Conservation (phyloP, 805 yeast genomes). For the Cyberlindnera americana region DNA sequence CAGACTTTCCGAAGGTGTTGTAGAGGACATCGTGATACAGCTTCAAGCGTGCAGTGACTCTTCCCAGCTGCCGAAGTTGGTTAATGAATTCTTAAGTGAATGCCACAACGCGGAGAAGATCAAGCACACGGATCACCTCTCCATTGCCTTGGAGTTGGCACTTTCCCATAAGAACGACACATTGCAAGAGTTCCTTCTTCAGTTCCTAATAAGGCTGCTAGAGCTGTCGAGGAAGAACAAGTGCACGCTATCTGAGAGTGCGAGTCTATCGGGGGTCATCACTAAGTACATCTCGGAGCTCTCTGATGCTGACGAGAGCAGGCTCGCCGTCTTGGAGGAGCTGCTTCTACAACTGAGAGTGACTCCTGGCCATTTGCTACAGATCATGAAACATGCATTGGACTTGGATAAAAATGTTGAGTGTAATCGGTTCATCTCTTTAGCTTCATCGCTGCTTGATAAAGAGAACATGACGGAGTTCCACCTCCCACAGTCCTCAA, state of each 20-base stretch:
- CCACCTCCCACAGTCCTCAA: slow-evolving; percentile 29
- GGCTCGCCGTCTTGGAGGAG: neutral
- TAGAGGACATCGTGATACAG: neutral
- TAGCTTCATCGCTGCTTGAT: slow-evolving; percentile 13
- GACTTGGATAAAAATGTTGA: neutral
- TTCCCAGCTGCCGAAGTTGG: neutral
- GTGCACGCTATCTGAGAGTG: slow-evolving; percentile 1
- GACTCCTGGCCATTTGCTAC: slow-evolving; percentile 10
- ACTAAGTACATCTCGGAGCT: neutral
- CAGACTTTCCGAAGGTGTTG: neutral
- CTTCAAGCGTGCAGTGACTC: neutral
- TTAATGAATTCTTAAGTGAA: slow-evolving; percentile 1
- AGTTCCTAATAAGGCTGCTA: neutral
- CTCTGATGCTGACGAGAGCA: neutral
- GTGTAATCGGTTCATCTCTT: slow-evolving; percentile 2
- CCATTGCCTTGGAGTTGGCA: slow-evolving; percentile 1
- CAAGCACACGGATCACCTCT: neutral
- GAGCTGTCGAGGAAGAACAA: slow-evolving; percentile 1
- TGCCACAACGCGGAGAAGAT: neutral
- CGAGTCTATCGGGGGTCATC: neutral
- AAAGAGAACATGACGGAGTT: slow-evolving; percentile 22
- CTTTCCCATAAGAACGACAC: neutral
- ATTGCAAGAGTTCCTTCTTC: neutral
- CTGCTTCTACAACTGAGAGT: slow-evolving; percentile 2
- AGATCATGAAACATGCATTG: slow-evolving; percentile 4